phyloP scores from a whole-genome alignment of 2,329 filamentous ascomycete species.

The Bertia moriformis region DNA sequence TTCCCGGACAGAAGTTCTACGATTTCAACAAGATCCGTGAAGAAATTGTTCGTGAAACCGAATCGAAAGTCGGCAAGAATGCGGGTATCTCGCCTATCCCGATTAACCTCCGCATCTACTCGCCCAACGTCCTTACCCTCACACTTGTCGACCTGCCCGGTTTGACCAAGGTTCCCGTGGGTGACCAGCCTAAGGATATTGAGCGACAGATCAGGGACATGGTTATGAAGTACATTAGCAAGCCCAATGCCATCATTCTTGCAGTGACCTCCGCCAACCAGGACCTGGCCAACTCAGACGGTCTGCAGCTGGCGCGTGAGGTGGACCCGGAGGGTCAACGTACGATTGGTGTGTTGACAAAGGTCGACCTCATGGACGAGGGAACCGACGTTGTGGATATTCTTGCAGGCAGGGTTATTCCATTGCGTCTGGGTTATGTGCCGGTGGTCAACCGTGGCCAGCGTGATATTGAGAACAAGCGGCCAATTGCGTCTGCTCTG shows the following conservation, averaged over 20 bases:
- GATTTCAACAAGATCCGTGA: slow-evolving; percentile 98
- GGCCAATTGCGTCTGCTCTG: slow-evolving; percentile 76
- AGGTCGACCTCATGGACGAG: slow-evolving; percentile 98
- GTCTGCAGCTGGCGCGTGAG: slow-evolving; percentile 86
- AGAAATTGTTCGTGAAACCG: slow-evolving; percentile 91
- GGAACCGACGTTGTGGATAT: slow-evolving; percentile 98
- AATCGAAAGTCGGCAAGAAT: slow-evolving; percentile 90
- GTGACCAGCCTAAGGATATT: slow-evolving; percentile 91
- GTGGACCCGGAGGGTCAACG: slow-evolving; percentile 94
- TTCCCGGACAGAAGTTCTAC: slow-evolving; percentile 91
- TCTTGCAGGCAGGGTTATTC: slow-evolving; percentile 91
- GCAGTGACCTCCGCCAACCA: slow-evolving; percentile 94
- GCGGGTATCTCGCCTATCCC: slow-evolving; percentile 89
- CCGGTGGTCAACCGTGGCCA: slow-evolving; percentile 97
- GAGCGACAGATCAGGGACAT: slow-evolving; percentile 94
- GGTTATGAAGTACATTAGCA: slow-evolving; percentile 96
- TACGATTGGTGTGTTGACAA: slow-evolving; percentile 95
- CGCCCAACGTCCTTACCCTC: slow-evolving; percentile 89
- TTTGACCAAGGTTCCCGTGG: slow-evolving; percentile 89
- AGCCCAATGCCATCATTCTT: slow-evolving; percentile 93
- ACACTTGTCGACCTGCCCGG: slow-evolving; percentile 94
- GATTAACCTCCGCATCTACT: slow-evolving; percentile 97
- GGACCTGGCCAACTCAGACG: slow-evolving; percentile 96
- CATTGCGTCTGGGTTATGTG: slow-evolving; percentile 83
- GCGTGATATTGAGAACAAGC: slow-evolving; percentile 96